Evolutionary conservation across 768 basidiomycete species (phyloP).

Genomic region (Galerina sulciceps): DNA sequence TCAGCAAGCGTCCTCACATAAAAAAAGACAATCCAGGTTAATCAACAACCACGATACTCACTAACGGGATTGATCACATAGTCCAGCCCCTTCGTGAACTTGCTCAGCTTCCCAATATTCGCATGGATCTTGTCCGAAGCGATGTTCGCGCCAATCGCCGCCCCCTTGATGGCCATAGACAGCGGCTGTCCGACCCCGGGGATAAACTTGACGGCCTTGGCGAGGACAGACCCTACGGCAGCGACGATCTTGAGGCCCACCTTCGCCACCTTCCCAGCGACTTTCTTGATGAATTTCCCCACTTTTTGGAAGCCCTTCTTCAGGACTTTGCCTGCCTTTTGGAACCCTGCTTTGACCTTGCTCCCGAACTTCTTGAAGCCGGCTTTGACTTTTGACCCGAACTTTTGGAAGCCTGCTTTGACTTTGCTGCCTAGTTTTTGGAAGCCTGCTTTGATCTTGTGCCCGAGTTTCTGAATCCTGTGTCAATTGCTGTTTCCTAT

Average conservation of each 20-base stretch:
- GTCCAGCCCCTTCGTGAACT: conserved; percentile 7
- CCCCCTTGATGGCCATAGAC: neutral
- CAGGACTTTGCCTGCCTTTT: neutral
- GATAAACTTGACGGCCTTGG: conserved; percentile 3
- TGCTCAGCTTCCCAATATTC: conserved; percentile 10
- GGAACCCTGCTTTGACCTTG: too few relatives aligned
- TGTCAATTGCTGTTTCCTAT: neutral
- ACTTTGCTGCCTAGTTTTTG: neutral
- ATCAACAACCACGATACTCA: neutral
- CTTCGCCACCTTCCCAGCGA: conserved; percentile 12
- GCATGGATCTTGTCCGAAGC: conserved; percentile 6
- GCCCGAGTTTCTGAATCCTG: conserved; percentile 3
- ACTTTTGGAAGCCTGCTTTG: neutral
- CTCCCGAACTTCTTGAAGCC: too few relatives aligned
- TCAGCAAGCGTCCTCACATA: too few relatives aligned
- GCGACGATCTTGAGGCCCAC: conserved; percentile 13
- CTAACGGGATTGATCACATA: neutral
- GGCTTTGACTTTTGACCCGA: too few relatives aligned
- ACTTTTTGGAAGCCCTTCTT: conserved; percentile 14
- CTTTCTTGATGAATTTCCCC: conserved; percentile 14
- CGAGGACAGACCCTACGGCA: neutral
- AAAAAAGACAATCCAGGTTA: too few relatives aligned
- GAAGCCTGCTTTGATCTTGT: conserved; percentile 4
- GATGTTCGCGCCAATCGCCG: neutral
- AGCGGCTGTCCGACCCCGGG: conserved; percentile 10